Base-by-base conservation (phyloP, 139 green algal genomes). In the Coelastrella sp. region DNA sequence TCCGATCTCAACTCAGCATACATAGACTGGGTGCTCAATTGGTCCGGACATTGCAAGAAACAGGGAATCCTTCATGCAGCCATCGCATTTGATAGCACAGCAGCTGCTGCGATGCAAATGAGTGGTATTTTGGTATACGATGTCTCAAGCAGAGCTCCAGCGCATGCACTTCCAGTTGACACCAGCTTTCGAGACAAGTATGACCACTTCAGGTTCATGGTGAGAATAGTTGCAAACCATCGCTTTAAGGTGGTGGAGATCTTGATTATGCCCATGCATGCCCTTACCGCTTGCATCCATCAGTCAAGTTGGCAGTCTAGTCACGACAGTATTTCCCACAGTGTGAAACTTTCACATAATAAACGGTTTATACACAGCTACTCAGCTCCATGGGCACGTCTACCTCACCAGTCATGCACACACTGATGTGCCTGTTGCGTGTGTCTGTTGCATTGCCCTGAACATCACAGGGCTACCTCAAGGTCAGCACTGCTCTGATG, bases 91-190 rank as follows among this genome's bases (percentile, higher is more conserved):
- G 68, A 76, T 9, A 34, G 21, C 17, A 38, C 43, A 51, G 68
- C 68, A 76, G 68, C 68, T 57, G 68, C 68, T 51, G 68, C 68
- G 11, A 17, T 76, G 68, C 68, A 76, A 5, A 45, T 59, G 40
- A 53, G 53, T 76, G 68, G 68, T 23, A 59, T 76, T 48, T 17
- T 53, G 35, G 68, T 76, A 0, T 48, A 57, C 21, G 68, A 76
- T 7, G 68, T 38, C 21, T 76, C 37, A 15, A 66, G 27, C 1
- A 6, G 2, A 32, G 21, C n/a, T 32, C 15, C 68, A 53, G 68
- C 66, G 30, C 32, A 19, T 53, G 68, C 17, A 34, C 68, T 76
- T 19, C 68, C 68, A 37, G 38, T 6, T 11, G 15, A 37, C 7
- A 15, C 6, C 1, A 53, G 66, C 32, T 74, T 74, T 38, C 38